Evolutionary conservation across 2,329 filamentous ascomycete species (phyloP).

Genomic region (Mycosphaerella sp.): DNA sequence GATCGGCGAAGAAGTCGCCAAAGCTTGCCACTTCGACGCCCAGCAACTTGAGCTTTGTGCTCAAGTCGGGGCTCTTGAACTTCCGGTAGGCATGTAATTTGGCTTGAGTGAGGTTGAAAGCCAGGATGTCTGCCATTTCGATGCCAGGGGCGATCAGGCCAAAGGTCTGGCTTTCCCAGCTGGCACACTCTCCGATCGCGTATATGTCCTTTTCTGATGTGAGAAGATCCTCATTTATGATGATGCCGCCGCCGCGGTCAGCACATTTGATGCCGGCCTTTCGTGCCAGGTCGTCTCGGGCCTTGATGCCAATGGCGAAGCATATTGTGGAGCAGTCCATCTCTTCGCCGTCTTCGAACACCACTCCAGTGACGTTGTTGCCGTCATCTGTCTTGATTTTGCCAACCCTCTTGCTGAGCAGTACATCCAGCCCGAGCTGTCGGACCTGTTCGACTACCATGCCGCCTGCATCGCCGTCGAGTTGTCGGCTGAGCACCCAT

Average conservation of each 20-base stretch:
- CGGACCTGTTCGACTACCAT: slow-evolving; percentile 79
- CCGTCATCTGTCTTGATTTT: slow-evolving; percentile 61
- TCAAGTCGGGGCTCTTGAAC: slow-evolving; percentile 79
- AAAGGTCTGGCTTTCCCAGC: slow-evolving; percentile 80
- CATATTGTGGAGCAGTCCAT: slow-evolving; percentile 76
- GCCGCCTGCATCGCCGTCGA: slow-evolving; percentile 72
- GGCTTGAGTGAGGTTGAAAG: slow-evolving; percentile 84
- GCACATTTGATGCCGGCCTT: slow-evolving; percentile 65
- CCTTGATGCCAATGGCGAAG: slow-evolving; percentile 82
- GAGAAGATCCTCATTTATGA: slow-evolving; percentile 59
- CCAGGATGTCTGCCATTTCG: slow-evolving; percentile 86
- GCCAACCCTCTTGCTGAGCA: slow-evolving; percentile 69
- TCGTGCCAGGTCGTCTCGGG: slow-evolving; percentile 69
- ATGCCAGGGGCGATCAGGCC: slow-evolving; percentile 84
- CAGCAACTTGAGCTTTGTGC: slow-evolving; percentile 84
- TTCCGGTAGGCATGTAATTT: slow-evolving; percentile 61
- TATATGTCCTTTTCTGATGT: slow-evolving; percentile 71
- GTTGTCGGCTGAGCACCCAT: slow-evolving; percentile 76
- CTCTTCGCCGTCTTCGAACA: slow-evolving; percentile 73
- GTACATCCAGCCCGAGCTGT: slow-evolving; percentile 70
- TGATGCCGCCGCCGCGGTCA: slow-evolving; percentile 67
- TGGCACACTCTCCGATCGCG: slow-evolving; percentile 85
- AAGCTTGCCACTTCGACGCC: slow-evolving; percentile 91
- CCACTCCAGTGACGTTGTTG: slow-evolving; percentile 65
- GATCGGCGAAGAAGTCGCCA: slow-evolving; percentile 86